Conservation (phyloP, 495 filamentous ascomycete species). For the Hypoxylon perforatum region DNA sequence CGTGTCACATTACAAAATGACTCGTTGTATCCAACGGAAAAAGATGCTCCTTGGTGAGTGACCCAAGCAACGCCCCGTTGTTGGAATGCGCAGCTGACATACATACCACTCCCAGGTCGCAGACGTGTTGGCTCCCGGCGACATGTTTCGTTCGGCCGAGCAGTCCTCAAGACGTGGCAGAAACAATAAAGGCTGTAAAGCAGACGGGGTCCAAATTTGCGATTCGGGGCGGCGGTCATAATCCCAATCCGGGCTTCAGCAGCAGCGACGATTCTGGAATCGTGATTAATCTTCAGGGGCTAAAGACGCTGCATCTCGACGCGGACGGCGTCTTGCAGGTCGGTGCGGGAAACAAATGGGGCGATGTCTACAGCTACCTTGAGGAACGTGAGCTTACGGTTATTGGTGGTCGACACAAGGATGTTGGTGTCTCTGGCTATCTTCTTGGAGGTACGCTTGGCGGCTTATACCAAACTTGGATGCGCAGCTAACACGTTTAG, state of each 20-base stretch:
- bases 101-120: too few relatives aligned
- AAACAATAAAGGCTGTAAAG: neutral
- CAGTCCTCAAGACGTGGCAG: constrained; percentile 1
- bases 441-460: constrained; percentile 45
- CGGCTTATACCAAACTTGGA: neutral
- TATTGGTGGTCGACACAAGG: constrained; percentile 14
- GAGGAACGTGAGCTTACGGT: neutral
- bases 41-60: too few relatives aligned
- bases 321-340: neutral
- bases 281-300: constrained; percentile 46
- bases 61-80: too few relatives aligned
- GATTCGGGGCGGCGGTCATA: constrained; percentile 58
- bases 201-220: constrained; percentile 49
- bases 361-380: neutral
- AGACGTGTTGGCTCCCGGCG: constrained; percentile 1
- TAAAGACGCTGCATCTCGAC: neutral
- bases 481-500: neutral
- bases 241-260: constrained; percentile 50
- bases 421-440: constrained; percentile 53
- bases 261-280: constrained; percentile 52
- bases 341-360: constrained; percentile 9
- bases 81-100: too few relatives aligned
- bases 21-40: too few relatives aligned
- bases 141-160: neutral
- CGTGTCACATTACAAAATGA: too few relatives aligned